Conservation (phyloP, 768 basidiomycete species). For the Lactifluus piperatus region DNA sequence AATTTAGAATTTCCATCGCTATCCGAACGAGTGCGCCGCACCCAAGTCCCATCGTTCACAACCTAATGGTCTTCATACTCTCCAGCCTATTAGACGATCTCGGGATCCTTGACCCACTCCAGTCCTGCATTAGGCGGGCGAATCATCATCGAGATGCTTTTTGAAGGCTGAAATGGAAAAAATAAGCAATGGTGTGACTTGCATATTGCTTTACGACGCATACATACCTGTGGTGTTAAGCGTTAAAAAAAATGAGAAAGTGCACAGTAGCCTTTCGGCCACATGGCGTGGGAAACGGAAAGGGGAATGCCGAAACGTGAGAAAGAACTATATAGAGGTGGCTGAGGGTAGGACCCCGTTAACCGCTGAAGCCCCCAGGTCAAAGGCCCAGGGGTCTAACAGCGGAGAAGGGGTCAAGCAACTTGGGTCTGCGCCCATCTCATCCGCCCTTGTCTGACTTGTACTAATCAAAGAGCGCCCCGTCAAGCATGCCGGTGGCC, state of each 20-base stretch:
- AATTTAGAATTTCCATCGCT: slow-evolving; percentile 26
- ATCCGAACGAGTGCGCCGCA: slow-evolving; percentile 51
- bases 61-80: slow-evolving; percentile 36
- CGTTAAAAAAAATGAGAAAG: slow-evolving; percentile 32
- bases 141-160: slow-evolving; percentile 90
- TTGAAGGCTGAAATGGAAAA: slow-evolving; percentile 39
- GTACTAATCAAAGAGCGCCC: slow-evolving; percentile 40
- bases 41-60: slow-evolving; percentile 75
- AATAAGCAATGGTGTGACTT: slow-evolving; percentile 17
- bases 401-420: background rate
- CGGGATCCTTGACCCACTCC: slow-evolving; percentile 76
- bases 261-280: background rate
- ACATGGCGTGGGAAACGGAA: background rate
- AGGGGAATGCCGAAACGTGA: slow-evolving; percentile 14
- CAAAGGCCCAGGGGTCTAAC: background rate
- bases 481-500: slow-evolving; percentile 85
- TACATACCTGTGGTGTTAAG: slow-evolving; percentile 55
- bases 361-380: background rate
- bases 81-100: slow-evolving; percentile 84
- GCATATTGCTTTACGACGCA: background rate
- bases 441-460: slow-evolving; percentile 17
- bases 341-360: slow-evolving; percentile 20
- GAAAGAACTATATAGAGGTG: slow-evolving; percentile 29
- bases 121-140: slow-evolving; percentile 58
- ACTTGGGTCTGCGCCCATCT: background rate